A percentile compares a stretch with the other conserved stretches of the same genome.
These are phyloP conservation scores for Paraphaeosphaeria sporulosa DNA, from an alignment of 2,329 filamentous ascomycete genomes.

Conservation along the genomic window DNA sequence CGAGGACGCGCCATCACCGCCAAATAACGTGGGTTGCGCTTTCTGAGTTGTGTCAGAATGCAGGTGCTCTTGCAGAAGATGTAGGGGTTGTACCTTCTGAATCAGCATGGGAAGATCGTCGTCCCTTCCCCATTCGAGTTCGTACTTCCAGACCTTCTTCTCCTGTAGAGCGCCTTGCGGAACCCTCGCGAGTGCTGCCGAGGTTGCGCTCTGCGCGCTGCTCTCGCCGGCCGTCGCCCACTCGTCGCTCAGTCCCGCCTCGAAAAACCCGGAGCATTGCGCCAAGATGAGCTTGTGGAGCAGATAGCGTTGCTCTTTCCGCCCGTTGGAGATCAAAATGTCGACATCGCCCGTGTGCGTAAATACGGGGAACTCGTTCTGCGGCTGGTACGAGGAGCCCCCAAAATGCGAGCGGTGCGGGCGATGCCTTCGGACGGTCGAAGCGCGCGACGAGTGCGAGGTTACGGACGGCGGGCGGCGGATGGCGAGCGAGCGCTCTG, in stretches of 20 bases:
- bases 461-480: conserved; percentile 70
- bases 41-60: conserved; percentile 32
- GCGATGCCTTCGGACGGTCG: conserved; percentile 67
- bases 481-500: conserved; percentile 63
- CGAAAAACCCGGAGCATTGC: conserved; percentile 93
- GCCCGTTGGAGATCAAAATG: conserved; percentile 75
- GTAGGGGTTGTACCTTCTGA: conserved; percentile 67
- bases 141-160: conserved; percentile 81
- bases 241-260: conserved; percentile 80
- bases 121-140: conserved; percentile 77
- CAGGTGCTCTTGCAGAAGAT: neutral
- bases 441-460: conserved; percentile 62
- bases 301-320: conserved; percentile 82
- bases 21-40: conserved; percentile 63
- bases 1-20: conserved; percentile 52
- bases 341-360: conserved; percentile 91
- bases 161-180: conserved; percentile 51
- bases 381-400: conserved; percentile 69
- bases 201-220: conserved; percentile 31
- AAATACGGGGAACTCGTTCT: conserved; percentile 94
- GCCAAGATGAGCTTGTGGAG: conserved; percentile 87
- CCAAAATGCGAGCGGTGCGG: conserved; percentile 84
- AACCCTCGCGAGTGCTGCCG: conserved; percentile 49
- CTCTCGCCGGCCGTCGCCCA: conserved; percentile 66
- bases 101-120: conserved; percentile 87